Evolutionary conservation across 2,329 filamentous ascomycete genomes (phyloP), one percentile per base, ranked within the genome.

Genomic region (Coniosporium tulheliwenetii): DNA sequence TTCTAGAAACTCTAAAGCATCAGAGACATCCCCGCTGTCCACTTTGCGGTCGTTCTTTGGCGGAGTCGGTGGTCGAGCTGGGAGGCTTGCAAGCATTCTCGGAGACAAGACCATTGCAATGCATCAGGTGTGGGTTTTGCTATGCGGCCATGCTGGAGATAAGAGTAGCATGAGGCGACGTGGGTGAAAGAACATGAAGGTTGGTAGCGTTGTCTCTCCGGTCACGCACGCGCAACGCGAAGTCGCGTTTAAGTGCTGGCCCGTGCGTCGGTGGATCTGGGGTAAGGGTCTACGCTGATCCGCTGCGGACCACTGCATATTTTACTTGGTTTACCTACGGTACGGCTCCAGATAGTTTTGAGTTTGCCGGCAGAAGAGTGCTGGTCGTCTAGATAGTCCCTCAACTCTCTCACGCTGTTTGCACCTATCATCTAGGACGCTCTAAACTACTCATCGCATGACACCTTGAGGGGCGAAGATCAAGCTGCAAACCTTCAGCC

Each of bases 1-100:
- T 30, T 62, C 52, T 30, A 69, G 58, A 45, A 67, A 67, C 12
- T 60, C 51, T 16, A 65, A 51, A 37, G 58, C 60, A 7, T 26
- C 19, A 26, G 19, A 26, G 19, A 26, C 19, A 7, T 26, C 19
- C 19, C 19, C 19, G 41, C 62, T 59, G 47, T 63, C 53, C 37
- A 62, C 50, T 37, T 50, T 52, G 44, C 50, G 48, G 29, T 59
- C 44, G 47, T 64, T 67, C 59, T 65, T 66, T 32, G 71, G 72
- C 48, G 72, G 71, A 51, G 70, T 75, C 13, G 71, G 71, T 45
- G 70, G 71, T 50, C 69, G 67, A 55, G 61, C 57, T 51, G 67
- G 63, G 48, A 73, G 57, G 48, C 59, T 58, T 43, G 66, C 59
- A 50, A 71, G 61, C 40, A 54, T 52, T 39, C 54, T 54, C 50